A percentile compares a stretch with the other conserved stretches of the same genome.
These are phyloP conservation scores for Ustulina deusta DNA, from an alignment of 2,329 filamentous ascomycete species.

Conservation along the genomic window DNA sequence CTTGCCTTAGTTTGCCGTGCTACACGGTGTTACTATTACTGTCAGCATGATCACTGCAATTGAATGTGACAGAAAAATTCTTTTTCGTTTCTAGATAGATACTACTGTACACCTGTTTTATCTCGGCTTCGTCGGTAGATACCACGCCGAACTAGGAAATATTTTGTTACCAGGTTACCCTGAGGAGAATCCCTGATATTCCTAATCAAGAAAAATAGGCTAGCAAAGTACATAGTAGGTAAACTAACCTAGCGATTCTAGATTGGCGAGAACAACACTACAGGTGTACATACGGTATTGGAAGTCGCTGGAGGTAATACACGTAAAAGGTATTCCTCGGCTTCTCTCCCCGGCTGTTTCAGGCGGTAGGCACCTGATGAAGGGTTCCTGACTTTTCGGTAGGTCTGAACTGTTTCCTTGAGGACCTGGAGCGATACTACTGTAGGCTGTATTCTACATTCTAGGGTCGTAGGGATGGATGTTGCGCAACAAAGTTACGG, in stretches of 20 bases:
- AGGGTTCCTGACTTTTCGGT: slow-evolving; percentile 10
- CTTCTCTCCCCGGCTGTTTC: slow-evolving; percentile 32
- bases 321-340: slow-evolving; percentile 14
- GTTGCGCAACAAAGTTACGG: slow-evolving; percentile 14
- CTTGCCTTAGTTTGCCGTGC: background rate
- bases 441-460: slow-evolving; percentile 6
- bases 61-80: background rate
- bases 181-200: background rate
- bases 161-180: background rate
- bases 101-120: slow-evolving; percentile 10
- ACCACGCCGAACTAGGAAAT: slow-evolving; percentile 4
- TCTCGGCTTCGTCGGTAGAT: background rate
- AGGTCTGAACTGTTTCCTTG: background rate
- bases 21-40: background rate
- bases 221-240: too few species aligned
- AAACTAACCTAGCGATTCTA: background rate
- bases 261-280: slow-evolving; percentile 11
- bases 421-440: slow-evolving; percentile 4
- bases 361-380: slow-evolving; percentile 22
- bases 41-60: background rate
- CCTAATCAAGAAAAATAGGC: background rate
- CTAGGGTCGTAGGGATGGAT: slow-evolving; percentile 13
- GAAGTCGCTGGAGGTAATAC: background rate
- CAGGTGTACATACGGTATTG: background rate
- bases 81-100: background rate